Base-by-base conservation (phyloP, 305 asterid genomes). In the Ruellia speciosa region DNA sequence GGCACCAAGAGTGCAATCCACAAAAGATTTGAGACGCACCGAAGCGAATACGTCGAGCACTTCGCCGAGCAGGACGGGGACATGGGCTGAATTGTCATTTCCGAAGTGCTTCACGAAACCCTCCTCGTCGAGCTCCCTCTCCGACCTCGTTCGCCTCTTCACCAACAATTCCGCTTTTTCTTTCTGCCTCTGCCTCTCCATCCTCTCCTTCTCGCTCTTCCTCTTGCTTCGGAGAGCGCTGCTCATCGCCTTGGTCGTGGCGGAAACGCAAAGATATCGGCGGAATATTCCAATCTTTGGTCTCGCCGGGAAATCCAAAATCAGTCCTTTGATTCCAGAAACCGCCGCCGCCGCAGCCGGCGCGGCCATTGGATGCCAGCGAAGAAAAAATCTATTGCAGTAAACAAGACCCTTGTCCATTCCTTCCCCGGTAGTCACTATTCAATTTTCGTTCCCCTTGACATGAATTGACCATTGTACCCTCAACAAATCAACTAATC, bases 1-100 rank as follows among this genome's bases (percentile, higher is more conserved):
- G 24, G 95, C 95, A 15, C 98, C 98, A 12, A 90, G 96, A 39
- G 98, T 90, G 56, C 98, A 90, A 58, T 90, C 98, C 62, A 85
- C 90, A 72, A 90, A 90, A 7, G 96, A 85, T 19, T 70, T 71
- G 60, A 87, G 94, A 54, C 67, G 54, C 5, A 74, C 62, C 10
- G 94, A 76, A 54, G 86, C 60, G 61, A 90, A 87, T 9, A 73
- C 90, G 66, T 90, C 96, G 63, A 90, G 73, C 28, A 87, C 93
- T 77, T 90, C 98, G 10, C 93, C 96, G 6, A 90, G 77, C 85
- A 85, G 45, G 52, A 90, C 98, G 33, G 98, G 96, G 52, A 84
- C 84, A 71, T 90, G 98, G 45, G 80, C 71, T 43, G 78, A 60
- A 62, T 40, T 70, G 12, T 70, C 92, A 77, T 77, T 69, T 63